Percentiles rank a stretch among this genome's conserved stretches.
Conservation (phyloP, 177 flowering plant genomes). For the Vitis hybrid region DNA sequence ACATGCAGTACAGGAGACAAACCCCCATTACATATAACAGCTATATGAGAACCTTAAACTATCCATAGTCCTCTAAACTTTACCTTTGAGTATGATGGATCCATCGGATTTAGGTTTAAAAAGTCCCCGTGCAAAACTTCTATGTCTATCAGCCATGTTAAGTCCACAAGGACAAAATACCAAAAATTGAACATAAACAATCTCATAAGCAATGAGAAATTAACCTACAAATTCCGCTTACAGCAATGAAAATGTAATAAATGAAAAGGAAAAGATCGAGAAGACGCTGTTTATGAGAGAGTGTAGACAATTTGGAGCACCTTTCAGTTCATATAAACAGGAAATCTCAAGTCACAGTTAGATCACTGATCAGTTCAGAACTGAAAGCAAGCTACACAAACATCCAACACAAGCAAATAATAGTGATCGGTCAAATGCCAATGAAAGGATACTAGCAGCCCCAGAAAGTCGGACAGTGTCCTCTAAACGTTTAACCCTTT, state of each 20-base stretch:
- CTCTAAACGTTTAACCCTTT: slow-evolving; percentile 56
- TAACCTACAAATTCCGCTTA: too few relatives aligned
- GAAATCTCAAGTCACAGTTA: neutral
- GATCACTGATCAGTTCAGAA: neutral
- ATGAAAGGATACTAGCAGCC: slow-evolving; percentile 85
- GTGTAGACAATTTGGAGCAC: neutral
- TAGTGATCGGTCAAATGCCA: neutral
- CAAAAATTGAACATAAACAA: neutral
- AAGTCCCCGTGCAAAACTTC: slow-evolving; percentile 67
- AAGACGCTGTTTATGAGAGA: too few relatives aligned
- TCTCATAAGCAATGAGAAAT: too few relatives aligned
- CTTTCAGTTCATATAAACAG: neutral
- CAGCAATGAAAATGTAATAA: too few relatives aligned
- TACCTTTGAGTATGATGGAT: slow-evolving; percentile 66
- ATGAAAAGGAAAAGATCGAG: too few relatives aligned
- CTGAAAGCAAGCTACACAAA: neutral
- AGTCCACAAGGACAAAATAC: slow-evolving; percentile 15
- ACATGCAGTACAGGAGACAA: neutral
- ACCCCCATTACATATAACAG: neutral
- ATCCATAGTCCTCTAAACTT: neutral
- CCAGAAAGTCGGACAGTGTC: slow-evolving; percentile 74
- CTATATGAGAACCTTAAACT: neutral
- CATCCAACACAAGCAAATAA: neutral
- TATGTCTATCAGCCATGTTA: slow-evolving; percentile 54
- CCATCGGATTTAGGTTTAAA: slow-evolving; percentile 48